Evolutionary conservation across 2,329 filamentous ascomycete species (phyloP), one percentile per base, ranked within the genome.

Genomic region (Aureobasidium vineae): DNA sequence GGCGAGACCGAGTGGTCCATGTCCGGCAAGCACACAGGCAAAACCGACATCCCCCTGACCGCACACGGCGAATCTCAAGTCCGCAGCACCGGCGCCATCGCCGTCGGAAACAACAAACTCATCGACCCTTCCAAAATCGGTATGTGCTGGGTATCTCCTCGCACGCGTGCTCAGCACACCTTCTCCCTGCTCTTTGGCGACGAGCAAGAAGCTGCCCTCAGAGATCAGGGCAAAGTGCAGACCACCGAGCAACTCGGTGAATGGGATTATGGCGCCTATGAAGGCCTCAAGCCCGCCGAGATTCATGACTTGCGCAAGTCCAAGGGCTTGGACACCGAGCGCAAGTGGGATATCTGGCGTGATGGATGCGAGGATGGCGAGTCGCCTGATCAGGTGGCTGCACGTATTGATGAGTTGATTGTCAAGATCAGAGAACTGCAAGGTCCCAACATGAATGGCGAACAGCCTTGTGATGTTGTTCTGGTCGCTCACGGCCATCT

Each of bases 1-100:
- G 94, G 93, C 79, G 92, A 97, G 81, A 98, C 93, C 3, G 92
- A 96, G 81, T 98, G 93, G 93, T 96, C 91, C 8, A 86, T 96
- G 59, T 89, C 89, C 71, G 93, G 75, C 21, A 73, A 87, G 61
- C 91, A 97, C 79, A 98, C 94, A 0, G 90, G 92, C 60, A 84
- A 82, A 33, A 91, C 90, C 21, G 93, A 98, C 73, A 90, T 98
- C 3, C 88, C 92, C 1, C 82, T 97, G 43, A 97, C 93, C 0
- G 79, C 84, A 61, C 90, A 91, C 75, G 94, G 94, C 64, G 81
- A 83, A 72, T 78, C 78, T 69, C 78, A 81, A 15, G 76, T 83
- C n/a, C 75, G 73, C 38, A 80, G 80, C n/a, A 97, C 94, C 0
- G 93, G 93, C 8, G 85, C 87, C 72, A 93, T 92, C 3, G 83